Percentiles rank a stretch among this genome's conserved stretches.
Conservation (phyloP, 495 filamentous ascomycete genomes). For the Penicillium manginii region DNA sequence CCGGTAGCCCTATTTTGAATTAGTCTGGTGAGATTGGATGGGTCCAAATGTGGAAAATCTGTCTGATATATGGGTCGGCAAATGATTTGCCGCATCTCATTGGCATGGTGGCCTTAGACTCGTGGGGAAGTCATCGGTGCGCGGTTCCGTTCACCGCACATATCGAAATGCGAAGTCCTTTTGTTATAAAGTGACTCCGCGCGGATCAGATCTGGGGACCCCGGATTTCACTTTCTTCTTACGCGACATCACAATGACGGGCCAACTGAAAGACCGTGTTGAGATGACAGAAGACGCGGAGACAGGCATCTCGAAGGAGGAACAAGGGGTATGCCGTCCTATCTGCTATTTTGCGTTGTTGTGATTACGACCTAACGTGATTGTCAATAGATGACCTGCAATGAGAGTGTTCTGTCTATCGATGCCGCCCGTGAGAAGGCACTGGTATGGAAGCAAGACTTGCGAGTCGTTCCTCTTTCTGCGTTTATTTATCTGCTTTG, state of each 20-base stretch:
- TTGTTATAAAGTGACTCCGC: neutral
- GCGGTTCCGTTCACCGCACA: neutral
- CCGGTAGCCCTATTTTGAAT: neutral
- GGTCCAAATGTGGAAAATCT: neutral
- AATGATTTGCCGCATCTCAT: neutral
- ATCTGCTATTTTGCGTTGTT: neutral
- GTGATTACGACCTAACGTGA: neutral
- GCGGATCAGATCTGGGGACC: neutral
- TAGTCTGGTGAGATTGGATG: neutral
- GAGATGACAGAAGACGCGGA: neutral
- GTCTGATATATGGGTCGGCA: neutral
- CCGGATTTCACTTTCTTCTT: neutral
- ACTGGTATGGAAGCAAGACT: constrained; percentile 63
- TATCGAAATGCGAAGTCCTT: neutral
- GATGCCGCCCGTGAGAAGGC: constrained; percentile 30
- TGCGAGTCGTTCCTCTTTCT: constrained; percentile 62
- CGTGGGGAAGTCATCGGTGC: neutral
- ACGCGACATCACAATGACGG: neutral
- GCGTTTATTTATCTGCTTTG: constrained; percentile 66
- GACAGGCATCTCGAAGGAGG: neutral
- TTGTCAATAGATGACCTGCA: neutral
- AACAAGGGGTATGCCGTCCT: neutral
- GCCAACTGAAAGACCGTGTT: neutral
- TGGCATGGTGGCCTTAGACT: neutral
- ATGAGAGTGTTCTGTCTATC: neutral